Base-by-base conservation (phyloP, 345 rosid species). In the Leavenworthia alabamica region DNA sequence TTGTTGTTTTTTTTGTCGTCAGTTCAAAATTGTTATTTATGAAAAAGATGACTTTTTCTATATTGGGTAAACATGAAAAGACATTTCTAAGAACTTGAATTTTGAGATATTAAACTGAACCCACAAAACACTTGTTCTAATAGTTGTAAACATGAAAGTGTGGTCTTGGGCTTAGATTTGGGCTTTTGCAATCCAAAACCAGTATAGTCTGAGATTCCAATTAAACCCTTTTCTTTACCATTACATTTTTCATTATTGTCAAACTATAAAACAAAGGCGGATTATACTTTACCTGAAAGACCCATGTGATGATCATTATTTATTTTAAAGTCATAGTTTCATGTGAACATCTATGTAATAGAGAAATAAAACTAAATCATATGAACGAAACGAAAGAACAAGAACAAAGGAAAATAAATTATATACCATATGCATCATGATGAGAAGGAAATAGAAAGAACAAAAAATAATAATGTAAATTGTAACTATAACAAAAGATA, bases 401-500 rank as follows among this genome's bases (percentile, higher is more conserved):
- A n/a, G n/a, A n/a, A n/a, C n/a, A n/a, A n/a, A n/a, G n/a, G n/a
- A n/a, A n/a, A n/a, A n/a, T n/a, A n/a, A n/a, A n/a, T n/a, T n/a
- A 52, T 68, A 8, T 60, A 48, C 40, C 53, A 71, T 48, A 71
- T 71, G 75, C 64, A 71, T 57, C 65, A 71, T 64, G 60, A 64
- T 71, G 45, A 70, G 56, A 20, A 54, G 35, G 7, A 68, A 61
- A 52, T 24, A 20, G n/a, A n/a, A 60, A 23, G 9, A 35, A 45
- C n/a, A n/a, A 52, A 33, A 17, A 32, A n/a, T n/a, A n/a, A n/a
- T 1, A 41, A 43, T n/a, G 40, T 52, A 45, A 27, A 66, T 56
- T 24, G 24, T 70, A 62, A 28, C 41, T 70, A 54, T 48, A 47
- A 70, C 52, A 68, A 60, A 51, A 7, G 62, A 29, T 62, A 36